Base-by-base conservation (phyloP, 2,329 filamentous ascomycete genomes). In the Aureobasidium sp. region DNA sequence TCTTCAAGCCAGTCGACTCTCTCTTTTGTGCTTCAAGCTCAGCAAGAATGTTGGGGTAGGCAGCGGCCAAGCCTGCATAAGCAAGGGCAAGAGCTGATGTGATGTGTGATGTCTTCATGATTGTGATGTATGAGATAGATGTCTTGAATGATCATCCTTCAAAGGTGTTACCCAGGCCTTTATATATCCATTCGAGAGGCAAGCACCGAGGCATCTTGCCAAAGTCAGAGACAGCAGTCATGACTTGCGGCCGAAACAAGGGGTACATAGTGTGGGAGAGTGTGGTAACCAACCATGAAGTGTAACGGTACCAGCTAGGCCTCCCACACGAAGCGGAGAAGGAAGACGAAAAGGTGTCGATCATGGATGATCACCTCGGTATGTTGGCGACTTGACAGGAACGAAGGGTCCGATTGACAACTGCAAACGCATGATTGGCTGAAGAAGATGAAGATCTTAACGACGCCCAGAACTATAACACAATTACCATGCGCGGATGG, bases 31-130 rank as follows among this genome's bases (percentile, higher is more conserved):
- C 29, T 17, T 62, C 64, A 20, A 67, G 57, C 36, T 66, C 66
- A 25, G 63, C 56, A 39, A 66, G 51, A 29, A 67, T 66, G 57
- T 47, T 64, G 48, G 66, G 66, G 27, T 65, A 67, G 11, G 65
- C 66, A 17, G 62, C 37, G 34, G 63, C 31, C 29, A 67, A 42
- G 41, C 65, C 63, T 29, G 60, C 57, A 20, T 62, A 45, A 25
- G 62, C 65, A 39, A 67, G 49, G n/a, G 60, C 45, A 22, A 65
- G 25, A 34, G 61, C n/a, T 42, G 63, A 65, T 36, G 63, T 57
- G 31, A 64, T 60, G 53, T 62, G 64, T 53, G 63, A 42, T 25
- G 63, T 61, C 62, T 64, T 65, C 64, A 65, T 65, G 37, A 42
- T 62, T 27, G 27, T 52, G 25, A 39, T 61, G n/a, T 52, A 9